A percentile compares a stretch with the other conserved stretches of the same genome.
phyloP scores from a whole-genome alignment of 202 grass and related monocot genomes.

The Eragrostis tef region DNA sequence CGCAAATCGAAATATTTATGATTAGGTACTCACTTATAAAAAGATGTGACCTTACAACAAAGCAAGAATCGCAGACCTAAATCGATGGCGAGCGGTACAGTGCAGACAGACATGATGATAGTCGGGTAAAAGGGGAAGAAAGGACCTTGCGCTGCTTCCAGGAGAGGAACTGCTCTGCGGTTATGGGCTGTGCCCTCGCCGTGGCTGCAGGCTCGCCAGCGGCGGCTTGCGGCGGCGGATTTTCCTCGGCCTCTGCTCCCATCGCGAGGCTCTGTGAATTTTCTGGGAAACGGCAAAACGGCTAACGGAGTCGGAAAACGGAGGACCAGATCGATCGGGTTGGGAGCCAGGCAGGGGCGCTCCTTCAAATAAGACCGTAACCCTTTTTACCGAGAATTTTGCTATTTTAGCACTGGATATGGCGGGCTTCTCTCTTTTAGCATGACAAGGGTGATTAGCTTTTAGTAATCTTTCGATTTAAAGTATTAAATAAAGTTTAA shows the following conservation, averaged over 20 bases:
- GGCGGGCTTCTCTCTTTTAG: no score
- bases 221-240: not conserved
- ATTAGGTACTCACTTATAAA: not conserved
- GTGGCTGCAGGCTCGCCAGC: not conserved
- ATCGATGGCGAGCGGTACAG: not conserved
- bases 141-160: constrained; percentile 86
- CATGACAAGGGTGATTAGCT: no score
- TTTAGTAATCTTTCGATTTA: no score
- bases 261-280: constrained; percentile 40
- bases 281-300: not conserved
- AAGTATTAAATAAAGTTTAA: no score
- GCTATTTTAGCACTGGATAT: no score
- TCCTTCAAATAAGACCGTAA: no score
- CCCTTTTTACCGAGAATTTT: no score
- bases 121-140: not conserved
- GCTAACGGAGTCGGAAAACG: not conserved
- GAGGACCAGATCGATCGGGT: not conserved
- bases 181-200: constrained; percentile 43
- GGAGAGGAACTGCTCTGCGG: constrained; percentile 67
- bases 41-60: not conserved
- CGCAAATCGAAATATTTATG: not conserved
- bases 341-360: no score
- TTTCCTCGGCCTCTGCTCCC: constrained; percentile 52
- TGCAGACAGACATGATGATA: not conserved
- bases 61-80: constrained; percentile 9